Conservation (phyloP, 176 grass and related monocot species). For the Oryza meyeriana region DNA sequence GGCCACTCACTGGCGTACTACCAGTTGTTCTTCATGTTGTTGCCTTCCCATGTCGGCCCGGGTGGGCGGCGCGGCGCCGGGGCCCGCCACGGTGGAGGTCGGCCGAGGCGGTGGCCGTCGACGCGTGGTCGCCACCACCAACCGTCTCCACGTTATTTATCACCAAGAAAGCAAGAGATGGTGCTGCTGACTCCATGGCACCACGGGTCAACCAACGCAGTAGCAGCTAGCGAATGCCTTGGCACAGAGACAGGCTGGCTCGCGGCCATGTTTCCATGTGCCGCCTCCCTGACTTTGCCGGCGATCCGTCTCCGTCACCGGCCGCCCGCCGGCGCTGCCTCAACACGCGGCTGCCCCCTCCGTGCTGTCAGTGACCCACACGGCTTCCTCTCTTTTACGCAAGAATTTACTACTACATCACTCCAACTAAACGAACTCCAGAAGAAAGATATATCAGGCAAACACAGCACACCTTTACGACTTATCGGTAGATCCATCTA, state of each 20-base stretch:
- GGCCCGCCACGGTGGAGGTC: slow-evolving; percentile 12
- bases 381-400: not conserved
- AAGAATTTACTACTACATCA: not conserved
- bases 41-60: slow-evolving; percentile 12
- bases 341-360: not conserved
- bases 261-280: slow-evolving; percentile 39
- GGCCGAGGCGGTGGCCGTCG: slow-evolving; percentile 22
- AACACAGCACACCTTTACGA: not conserved
- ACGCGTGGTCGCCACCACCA: slow-evolving; percentile 32
- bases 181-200: not conserved
- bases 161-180: not conserved
- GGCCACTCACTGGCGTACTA: not conserved
- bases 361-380: not conserved
- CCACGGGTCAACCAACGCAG: not conserved
- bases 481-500: not conserved
- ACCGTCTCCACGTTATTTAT: not conserved
- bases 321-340: slow-evolving; percentile 4
- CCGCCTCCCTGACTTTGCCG: not conserved
- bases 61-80: not conserved
- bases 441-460: not conserved
- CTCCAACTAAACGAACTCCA: not conserved
- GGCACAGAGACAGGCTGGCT: not conserved
- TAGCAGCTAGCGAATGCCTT: not conserved
- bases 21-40: no score
- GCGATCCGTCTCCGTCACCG: not conserved